Conservation (phyloP, 345 rosid genomes). For the Eucalyptus lansdowneana region DNA sequence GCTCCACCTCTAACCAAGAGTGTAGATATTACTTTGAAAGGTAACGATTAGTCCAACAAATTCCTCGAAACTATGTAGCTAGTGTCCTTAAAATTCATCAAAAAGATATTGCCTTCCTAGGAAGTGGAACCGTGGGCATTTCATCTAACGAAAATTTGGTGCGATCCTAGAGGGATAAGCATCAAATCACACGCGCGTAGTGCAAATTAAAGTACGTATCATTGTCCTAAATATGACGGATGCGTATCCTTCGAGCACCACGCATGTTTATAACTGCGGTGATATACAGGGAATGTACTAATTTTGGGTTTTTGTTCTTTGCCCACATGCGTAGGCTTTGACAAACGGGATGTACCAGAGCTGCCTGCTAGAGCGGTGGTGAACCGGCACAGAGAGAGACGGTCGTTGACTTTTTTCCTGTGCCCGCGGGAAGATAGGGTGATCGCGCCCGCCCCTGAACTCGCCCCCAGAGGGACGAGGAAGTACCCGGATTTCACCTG, state of each 20-base stretch:
- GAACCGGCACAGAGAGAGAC: slow-evolving; percentile 32
- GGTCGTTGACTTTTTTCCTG: slow-evolving; percentile 43
- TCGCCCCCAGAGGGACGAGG: slow-evolving; percentile 12
- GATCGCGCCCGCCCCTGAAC: slow-evolving; percentile 46
- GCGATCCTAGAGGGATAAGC: neutral
- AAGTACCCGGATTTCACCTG: slow-evolving; percentile 66
- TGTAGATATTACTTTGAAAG: neutral
- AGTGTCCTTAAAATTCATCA: neutral
- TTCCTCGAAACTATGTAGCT: neutral
- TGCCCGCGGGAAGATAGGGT: slow-evolving; percentile 42
- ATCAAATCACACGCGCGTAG: neutral
- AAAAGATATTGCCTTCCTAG: neutral
- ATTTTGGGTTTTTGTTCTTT: neutral
- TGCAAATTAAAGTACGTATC: neutral
- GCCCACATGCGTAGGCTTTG: slow-evolving; percentile 14
- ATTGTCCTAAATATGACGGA: neutral
- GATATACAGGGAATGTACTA: neutral
- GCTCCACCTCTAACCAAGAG: neutral
- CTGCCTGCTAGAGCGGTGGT: slow-evolving; percentile 59
- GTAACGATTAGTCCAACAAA: neutral
- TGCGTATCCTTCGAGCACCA: neutral
- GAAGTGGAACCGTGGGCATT: neutral
- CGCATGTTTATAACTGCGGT: neutral
- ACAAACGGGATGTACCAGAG: slow-evolving; percentile 56
- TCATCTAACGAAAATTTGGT: neutral